Base-by-base conservation (phyloP, 139 green algal species). In the Chlorella ohadii region DNA sequence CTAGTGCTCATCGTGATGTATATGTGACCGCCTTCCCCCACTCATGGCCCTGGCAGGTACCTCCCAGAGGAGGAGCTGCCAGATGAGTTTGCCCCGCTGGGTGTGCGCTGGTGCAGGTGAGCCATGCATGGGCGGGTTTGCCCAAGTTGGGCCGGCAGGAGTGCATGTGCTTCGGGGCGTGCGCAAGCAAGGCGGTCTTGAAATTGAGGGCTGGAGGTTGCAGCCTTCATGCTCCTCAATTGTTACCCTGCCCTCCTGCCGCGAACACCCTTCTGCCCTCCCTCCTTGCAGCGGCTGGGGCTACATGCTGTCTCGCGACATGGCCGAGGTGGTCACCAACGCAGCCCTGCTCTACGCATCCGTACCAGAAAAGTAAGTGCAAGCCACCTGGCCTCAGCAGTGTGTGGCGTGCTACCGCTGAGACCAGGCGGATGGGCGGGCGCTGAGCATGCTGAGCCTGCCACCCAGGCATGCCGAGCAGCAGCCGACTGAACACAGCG, bases 221-320 rank as follows among this genome's bases (percentile, higher is more conserved):
- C 20, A 67, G 61, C 61, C 3, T 33, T 6, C 20, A 28, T 28
- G 20, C 3, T 33, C 59, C 59, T 33, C 7, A 16, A 31, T 6
- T 1, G 23, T 17, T 22, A 33, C 6, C 12, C 63, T 36, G 2
- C 28, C 63, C 19, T 28, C 7, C 28, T n/a, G 28, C 68, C 23
- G 7, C 44, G 11, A 59, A 23, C 51, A 15, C 23, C 70, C 70
- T 39, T 38, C 25, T 0, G 1, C 33, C 17, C 55, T n/a, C 31
- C 33, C 6, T 27, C 15, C 33, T 27, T 17, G 27, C 76, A 82
- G 73, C 22, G 86, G 86, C 25, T 95, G 92, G 92, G 90, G 87
- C 23, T 95, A 95, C 82, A 33, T 94, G 55, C 51, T 95, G 64
- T 93, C 88, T 0, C 72, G 81, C 15, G 92, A 95, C 68, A 75